Base-by-base conservation (phyloP, 306 rosid genomes). In the Fagus sylvatica region DNA sequence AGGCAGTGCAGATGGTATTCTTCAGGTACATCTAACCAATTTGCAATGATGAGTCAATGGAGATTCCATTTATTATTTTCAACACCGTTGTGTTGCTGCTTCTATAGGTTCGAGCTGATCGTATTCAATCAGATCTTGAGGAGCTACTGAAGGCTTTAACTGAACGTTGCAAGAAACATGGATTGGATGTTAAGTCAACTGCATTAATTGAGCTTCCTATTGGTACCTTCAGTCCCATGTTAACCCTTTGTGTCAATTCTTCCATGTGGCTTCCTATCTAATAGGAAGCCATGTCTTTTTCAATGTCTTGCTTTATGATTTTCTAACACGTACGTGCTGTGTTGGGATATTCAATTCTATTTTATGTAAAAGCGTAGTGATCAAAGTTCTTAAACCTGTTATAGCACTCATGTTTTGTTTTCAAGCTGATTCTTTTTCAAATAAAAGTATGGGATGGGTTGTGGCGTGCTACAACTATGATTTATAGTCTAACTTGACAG, bases 1-100 rank as follows among this genome's bases (percentile, higher is more conserved):
- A 84, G 98, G 98, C 77, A 94, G 98, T 78, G 89, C 92, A 4
- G 97, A 94, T 83, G 98, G 98, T 81, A 94, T 94, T 78, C 98
- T 94, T 88, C 98, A 94, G 97, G 98, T 94, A 74, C 71, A 73
- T 59, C 76, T 61, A 77, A 41, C 65, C 68, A 73, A 53, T 48
- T 36, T 64, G 12, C 66, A 71, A 46, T 43, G 69, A 67, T 76
- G 61, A 71, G 74, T 43, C 34, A 36, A 43, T 64, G 17, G n/a
- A 22, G 46, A 49, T 77, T 81, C 75, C 53, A 1, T 68, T 68
- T 54, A 60, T 69, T 71, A 39, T 72, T 70, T 84, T 66, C 56
- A 61, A 79, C 56, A 60, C 84, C 85, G 81, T 89, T 82, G 48
- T 73, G 73, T 73, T 37, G 73, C 67, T 62, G 19, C 78, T 80